Evolutionary conservation across 2,329 filamentous ascomycete species (phyloP), one percentile per base, ranked within the genome.

Genomic region (Zarea fungicola): DNA sequence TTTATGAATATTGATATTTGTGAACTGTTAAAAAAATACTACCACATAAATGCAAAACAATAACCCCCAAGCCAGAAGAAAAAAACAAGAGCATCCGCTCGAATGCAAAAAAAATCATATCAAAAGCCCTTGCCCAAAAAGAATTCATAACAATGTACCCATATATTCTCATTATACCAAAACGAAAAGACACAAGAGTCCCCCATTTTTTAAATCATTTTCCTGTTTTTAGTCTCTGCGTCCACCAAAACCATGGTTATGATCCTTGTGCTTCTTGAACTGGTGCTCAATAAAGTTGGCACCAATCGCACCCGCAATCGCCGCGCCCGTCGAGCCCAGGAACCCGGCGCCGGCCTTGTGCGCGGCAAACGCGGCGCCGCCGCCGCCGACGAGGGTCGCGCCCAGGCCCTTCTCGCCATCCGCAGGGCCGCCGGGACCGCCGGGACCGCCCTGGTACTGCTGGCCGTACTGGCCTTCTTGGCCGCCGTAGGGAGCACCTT

Each of bases 371-470:
- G 73, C 77, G n/a, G 75, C 78, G 1, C 69, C 76, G 16, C 71
- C 76, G 46, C 75, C 74, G 19, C 77, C 78, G 2, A 76, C 55
- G 22, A 81, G 57, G 3, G 77, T 73, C 2, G 77, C 74, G 4
- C 76, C 77, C 16, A 82, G 69, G 28, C 78, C 78, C 41, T 77
- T 74, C n/a, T 81, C 78, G 36, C 65, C 66, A 34, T 68, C 62
- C n/a, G n/a, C n/a, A 5, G 65, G 66, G 9, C 60, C 62, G 16
- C 36, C 60, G 13, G 57, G 55, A 3, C 63, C 57, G n/a, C 51
- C 55, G 8, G 58, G 55, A 5, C 56, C 56, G 8, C 53, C 61
- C n/a, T n/a, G 22, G 59, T 58, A 11, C 58, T 59, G 22, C 57
- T 57, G 39, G 52, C 51, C 54, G 47, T 58, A 53, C 18, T 47